Percentiles rank a stretch among this genome's conserved stretches.
Evolutionary conservation across 176 grass and related monocot species (phyloP).

Genomic region (Alopecurus myosuroides): DNA sequence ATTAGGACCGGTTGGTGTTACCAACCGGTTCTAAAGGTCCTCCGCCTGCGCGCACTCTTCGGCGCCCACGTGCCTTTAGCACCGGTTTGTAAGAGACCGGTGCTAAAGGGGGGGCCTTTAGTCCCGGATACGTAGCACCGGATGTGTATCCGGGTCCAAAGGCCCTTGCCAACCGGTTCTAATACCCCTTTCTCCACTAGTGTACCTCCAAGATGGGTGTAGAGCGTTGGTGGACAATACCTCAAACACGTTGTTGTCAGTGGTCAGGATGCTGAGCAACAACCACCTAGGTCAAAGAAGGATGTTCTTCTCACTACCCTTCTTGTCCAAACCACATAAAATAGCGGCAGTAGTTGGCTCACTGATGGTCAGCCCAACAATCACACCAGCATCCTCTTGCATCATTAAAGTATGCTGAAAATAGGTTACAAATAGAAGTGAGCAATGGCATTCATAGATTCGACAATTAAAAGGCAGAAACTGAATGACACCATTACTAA

Average conservation of each 20-base stretch:
- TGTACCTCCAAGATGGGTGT: slow-evolving; percentile 73
- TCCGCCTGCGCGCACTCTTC: too few relatives aligned
- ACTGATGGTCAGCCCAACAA: slow-evolving; percentile 53
- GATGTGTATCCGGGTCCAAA: too few relatives aligned
- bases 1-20: too few relatives aligned
- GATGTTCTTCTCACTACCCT: slow-evolving; percentile 66
- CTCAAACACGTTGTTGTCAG: slow-evolving; percentile 67
- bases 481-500: neutral
- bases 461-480: neutral
- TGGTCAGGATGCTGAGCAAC: slow-evolving; percentile 66
- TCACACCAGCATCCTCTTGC: slow-evolving; percentile 58
- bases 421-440: neutral
- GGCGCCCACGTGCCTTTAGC: too few relatives aligned
- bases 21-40: too few relatives aligned
- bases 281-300: slow-evolving; percentile 67
- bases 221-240: slow-evolving; percentile 60
- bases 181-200: too few relatives aligned
- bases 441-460: neutral
- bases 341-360: slow-evolving; percentile 71
- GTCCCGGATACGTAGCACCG: too few relatives aligned
- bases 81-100: too few relatives aligned
- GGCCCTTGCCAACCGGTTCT: too few relatives aligned
- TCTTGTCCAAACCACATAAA: slow-evolving; percentile 55
- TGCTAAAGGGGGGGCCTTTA: too few relatives aligned
- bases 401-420: slow-evolving; percentile 65